phyloP scores from a whole-genome alignment of 2,329 filamentous ascomycete species.

The Clarireedia sp. region DNA sequence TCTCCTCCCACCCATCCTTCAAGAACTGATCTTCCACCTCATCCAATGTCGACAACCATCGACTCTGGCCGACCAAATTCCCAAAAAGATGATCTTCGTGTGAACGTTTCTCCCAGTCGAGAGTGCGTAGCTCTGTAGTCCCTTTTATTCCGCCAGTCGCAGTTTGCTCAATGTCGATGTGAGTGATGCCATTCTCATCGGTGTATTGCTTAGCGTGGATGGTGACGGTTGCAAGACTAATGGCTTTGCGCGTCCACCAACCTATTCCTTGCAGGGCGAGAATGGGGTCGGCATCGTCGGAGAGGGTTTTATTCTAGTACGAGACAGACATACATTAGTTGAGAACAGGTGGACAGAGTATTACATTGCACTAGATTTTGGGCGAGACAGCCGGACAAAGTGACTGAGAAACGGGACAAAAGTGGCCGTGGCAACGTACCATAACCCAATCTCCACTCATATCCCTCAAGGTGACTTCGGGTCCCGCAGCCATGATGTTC shows the following conservation, averaged over 20 bases:
- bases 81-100: constrained; percentile 59
- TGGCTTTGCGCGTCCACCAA: constrained; percentile 53
- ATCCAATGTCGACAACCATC: constrained; percentile 20
- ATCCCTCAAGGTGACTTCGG: constrained; percentile 42
- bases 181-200: constrained; percentile 33
- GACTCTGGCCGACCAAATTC: constrained; percentile 30
- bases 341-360: neutral
- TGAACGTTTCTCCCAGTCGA: constrained; percentile 46
- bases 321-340: neutral
- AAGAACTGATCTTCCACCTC: constrained; percentile 29
- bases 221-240: constrained; percentile 50
- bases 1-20: constrained; percentile 42
- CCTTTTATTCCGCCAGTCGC: constrained; percentile 54
- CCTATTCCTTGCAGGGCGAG: constrained; percentile 50
- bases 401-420: neutral
- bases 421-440: constrained; percentile 30
- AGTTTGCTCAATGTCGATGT: constrained; percentile 54
- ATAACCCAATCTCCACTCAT: constrained; percentile 46
- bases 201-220: constrained; percentile 36
- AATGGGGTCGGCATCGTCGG: constrained; percentile 48
- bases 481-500: constrained; percentile 45
- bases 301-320: constrained; percentile 50
- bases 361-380: too few species aligned
- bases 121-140: constrained; percentile 47
- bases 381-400: neutral